phyloP scores from a whole-genome alignment of 257 asterid genomes.

The Fraxinus pennsylvanica region DNA sequence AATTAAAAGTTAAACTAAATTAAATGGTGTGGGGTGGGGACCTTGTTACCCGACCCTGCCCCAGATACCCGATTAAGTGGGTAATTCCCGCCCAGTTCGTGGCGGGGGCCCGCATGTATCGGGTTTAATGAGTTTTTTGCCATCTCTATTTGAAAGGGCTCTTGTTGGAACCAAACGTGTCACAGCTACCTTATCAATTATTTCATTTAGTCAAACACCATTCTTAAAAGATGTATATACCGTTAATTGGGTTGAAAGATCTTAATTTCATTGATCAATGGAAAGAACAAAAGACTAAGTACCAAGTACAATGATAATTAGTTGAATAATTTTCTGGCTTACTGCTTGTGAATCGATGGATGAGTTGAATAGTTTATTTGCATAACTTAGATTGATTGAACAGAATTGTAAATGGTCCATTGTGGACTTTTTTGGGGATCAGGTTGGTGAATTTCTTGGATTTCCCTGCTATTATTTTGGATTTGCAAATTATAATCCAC shows the following conservation, averaged over 20 bases:
- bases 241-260: background rate
- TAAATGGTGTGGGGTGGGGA: too few species aligned
- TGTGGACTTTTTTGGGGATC: slow-evolving; percentile 75
- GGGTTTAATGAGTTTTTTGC: too few species aligned
- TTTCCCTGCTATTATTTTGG: background rate
- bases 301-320: background rate
- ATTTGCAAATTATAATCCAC: background rate
- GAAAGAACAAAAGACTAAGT: background rate
- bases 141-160: background rate
- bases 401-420: background rate
- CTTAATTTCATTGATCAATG: background rate
- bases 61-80: too few species aligned
- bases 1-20: too few species aligned
- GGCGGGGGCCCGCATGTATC: too few species aligned
- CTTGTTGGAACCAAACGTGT: background rate
- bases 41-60: too few species aligned
- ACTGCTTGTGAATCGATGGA: background rate
- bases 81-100: too few species aligned
- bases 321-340: background rate
- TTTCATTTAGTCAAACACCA: background rate
- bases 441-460: slow-evolving; percentile 46
- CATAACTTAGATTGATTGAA: too few species aligned
- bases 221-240: background rate
- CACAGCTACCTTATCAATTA: background rate
- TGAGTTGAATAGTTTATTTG: background rate